phyloP scores from a whole-genome alignment of 2,329 filamentous ascomycete genomes.

The Colletotrichum sp. region DNA sequence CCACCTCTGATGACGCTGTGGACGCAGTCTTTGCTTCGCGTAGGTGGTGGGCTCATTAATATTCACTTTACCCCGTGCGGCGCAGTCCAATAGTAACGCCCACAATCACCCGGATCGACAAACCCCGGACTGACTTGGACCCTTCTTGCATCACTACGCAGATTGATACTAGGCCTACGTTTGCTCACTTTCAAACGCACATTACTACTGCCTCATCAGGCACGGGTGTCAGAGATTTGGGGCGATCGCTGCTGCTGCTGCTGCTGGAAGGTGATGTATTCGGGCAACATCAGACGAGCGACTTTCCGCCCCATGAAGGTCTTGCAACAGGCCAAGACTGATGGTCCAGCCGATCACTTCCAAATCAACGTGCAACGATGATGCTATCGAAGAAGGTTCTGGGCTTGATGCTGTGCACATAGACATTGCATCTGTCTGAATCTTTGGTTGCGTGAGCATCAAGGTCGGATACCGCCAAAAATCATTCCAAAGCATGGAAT shows the following conservation, averaged over 20 bases:
- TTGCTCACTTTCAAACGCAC: neutral
- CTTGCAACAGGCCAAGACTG: neutral
- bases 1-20: neutral
- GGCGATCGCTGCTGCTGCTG: neutral
- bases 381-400: neutral
- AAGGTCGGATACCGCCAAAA: neutral
- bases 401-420: neutral
- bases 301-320: neutral
- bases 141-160: slow-evolving; percentile 17
- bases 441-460: neutral
- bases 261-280: neutral
- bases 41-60: neutral
- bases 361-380: neutral
- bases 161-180: neutral
- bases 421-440: neutral
- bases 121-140: neutral
- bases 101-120: neutral
- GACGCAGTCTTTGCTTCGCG: neutral
- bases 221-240: neutral
- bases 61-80: neutral
- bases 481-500: neutral
- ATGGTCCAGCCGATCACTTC: neutral
- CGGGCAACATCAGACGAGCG: neutral
- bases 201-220: neutral
- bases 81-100: slow-evolving; percentile 2